phyloP scores from a whole-genome alignment of 768 basidiomycete genomes.

The Strobilomyces echinocephalus region DNA sequence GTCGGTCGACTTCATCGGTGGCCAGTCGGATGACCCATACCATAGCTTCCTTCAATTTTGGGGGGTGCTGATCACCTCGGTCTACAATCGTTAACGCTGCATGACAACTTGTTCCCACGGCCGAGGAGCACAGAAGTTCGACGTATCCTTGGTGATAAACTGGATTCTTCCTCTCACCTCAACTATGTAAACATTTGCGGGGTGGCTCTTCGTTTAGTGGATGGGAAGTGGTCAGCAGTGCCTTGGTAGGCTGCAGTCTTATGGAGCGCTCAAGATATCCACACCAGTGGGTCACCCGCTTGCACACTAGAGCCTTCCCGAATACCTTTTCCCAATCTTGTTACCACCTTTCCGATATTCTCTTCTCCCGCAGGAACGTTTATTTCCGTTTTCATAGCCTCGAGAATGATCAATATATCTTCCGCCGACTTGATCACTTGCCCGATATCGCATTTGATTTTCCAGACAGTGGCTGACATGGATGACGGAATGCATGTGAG shows the following conservation, averaged over 20 bases:
- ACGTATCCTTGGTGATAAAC: not conserved
- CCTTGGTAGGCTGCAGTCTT: not conserved
- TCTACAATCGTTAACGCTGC: conserved; percentile 1
- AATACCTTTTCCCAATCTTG: conserved; percentile 38
- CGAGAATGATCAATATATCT: conserved; percentile 43
- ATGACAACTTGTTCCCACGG: no score
- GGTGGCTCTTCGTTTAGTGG: not conserved
- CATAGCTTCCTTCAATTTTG: conserved; percentile 1
- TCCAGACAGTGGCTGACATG: conserved; percentile 47
- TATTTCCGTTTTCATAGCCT: conserved; percentile 37
- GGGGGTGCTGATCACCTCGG: not conserved
- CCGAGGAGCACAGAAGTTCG: not conserved
- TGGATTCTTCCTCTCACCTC: not conserved
- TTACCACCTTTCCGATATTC: no score
- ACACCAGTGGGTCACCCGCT: conserved; percentile 44
- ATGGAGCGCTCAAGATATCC: conserved; percentile 14
- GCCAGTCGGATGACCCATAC: no score
- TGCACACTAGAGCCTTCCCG: conserved; percentile 42
- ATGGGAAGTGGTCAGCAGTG: conserved; percentile 5
- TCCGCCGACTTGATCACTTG: conserved; percentile 37
- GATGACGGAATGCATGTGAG: no score
- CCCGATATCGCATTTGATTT: conserved; percentile 42
- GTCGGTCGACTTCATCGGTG: no score
- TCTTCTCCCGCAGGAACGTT: conserved; percentile 42
- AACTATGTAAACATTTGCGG: not conserved